phyloP scores from a whole-genome alignment of 148 eudicot genomes.

The Rhododendron henanense region DNA sequence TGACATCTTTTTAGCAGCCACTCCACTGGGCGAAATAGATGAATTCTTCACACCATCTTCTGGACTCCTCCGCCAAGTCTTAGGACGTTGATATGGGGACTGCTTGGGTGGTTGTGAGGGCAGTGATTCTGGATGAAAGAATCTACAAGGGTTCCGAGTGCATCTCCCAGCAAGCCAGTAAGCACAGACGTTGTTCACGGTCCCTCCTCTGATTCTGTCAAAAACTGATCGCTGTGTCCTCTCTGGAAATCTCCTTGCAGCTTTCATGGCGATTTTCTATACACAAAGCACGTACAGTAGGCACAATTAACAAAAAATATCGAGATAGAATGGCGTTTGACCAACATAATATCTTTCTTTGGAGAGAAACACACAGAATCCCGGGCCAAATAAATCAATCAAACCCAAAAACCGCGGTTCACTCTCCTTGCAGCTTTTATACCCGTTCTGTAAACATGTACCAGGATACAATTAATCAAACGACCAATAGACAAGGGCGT shows the following conservation, averaged over 20 bases:
- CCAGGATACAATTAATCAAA: background rate
- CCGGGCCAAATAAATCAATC: background rate
- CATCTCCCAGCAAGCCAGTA: conserved; percentile 58
- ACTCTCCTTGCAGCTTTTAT: background rate
- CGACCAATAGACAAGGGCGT: background rate
- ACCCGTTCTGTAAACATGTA: background rate
- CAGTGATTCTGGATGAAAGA: conserved; percentile 26
- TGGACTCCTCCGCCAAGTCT: conserved; percentile 19
- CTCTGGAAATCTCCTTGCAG: conserved; percentile 20
- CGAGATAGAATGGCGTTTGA: background rate
- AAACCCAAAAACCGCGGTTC: background rate
- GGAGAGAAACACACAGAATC: background rate
- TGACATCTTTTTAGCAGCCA: background rate
- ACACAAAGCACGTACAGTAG: background rate
- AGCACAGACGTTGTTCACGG: conserved; percentile 27
- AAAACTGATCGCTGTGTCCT: conserved; percentile 5
- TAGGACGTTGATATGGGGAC: conserved; percentile 3
- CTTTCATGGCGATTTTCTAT: conserved; percentile 12
- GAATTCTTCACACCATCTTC: conserved; percentile 1
- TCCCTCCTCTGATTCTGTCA: conserved; percentile 24
- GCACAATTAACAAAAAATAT: conserved; percentile 1
- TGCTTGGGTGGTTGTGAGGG: conserved; percentile 8
- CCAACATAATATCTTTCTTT: background rate
- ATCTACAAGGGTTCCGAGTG: conserved; percentile 45
- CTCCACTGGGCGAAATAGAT: background rate